These are phyloP conservation scores for Chamaecrista fasciculata DNA, from an alignment of 306 rosid species.

Conservation along the genomic window DNA sequence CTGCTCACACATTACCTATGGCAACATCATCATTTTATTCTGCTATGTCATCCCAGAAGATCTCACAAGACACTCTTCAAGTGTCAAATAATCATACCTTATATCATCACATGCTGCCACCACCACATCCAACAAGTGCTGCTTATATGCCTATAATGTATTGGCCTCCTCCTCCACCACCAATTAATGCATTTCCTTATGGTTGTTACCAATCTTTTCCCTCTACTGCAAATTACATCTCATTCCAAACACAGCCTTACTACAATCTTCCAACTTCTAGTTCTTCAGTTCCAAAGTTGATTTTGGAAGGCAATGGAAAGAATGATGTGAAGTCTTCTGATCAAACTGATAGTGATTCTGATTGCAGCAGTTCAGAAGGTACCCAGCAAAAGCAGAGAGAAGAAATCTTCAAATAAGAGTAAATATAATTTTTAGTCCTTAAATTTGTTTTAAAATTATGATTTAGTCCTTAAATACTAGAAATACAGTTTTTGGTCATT, in stretches of 20 bases:
- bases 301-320: constrained; percentile 41
- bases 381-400: constrained; percentile 32
- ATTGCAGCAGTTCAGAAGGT: constrained; percentile 46
- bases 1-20: constrained; percentile 43
- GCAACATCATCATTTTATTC: constrained; percentile 44
- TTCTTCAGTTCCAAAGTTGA: constrained; percentile 35
- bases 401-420: constrained; percentile 30
- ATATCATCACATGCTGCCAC: constrained; percentile 38
- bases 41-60: constrained; percentile 35
- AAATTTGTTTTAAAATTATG: too few species aligned
- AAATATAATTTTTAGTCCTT: too few species aligned
- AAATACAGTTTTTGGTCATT: too few species aligned
- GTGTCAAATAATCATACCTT: constrained; percentile 40
- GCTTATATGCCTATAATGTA: constrained; percentile 64
- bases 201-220: constrained; percentile 60
- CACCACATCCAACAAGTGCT: constrained; percentile 50
- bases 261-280: constrained; percentile 33
- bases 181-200: constrained; percentile 55
- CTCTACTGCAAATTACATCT: constrained; percentile 43
- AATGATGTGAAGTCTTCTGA: constrained; percentile 34
- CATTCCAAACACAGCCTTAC: constrained; percentile 56
- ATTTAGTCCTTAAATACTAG: too few species aligned
- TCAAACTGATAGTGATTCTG: constrained; percentile 47
- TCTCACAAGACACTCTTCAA: constrained; percentile 33
- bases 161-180: constrained; percentile 91